Evolutionary conservation across 1,284 basidiomycete species (phyloP).

Genomic region (Meripilus lineatus): DNA sequence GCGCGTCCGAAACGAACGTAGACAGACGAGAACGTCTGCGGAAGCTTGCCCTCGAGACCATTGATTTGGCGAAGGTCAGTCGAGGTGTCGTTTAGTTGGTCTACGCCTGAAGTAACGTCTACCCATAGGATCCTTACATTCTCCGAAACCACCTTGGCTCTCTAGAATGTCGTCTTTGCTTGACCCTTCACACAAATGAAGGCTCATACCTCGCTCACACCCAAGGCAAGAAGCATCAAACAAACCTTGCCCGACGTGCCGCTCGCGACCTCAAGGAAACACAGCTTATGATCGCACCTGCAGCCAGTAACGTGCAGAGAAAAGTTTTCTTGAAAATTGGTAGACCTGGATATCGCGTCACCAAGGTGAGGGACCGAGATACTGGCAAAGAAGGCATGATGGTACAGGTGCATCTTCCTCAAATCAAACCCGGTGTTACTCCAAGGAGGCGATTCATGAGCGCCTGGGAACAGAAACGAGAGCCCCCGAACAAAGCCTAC

Average conservation of each 20-base stretch:
- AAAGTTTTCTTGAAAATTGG: constrained; percentile 99
- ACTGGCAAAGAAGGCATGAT: constrained; percentile 89
- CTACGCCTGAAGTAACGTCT: neutral
- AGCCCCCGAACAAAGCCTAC: constrained; percentile 92
- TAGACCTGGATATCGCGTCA: constrained; percentile 89
- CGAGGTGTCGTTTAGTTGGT: neutral
- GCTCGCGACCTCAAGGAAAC: constrained; percentile 94
- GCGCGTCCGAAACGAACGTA: constrained; percentile 90
- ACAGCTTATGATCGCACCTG: constrained; percentile 78
- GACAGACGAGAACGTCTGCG: constrained; percentile 92
- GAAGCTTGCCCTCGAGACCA: constrained; percentile 94
- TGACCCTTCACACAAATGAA: constrained; percentile 98
- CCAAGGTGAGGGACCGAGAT: constrained; percentile 78
- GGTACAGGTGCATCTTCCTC: constrained; percentile 94
- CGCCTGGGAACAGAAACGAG: constrained; percentile 96
- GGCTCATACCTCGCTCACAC: constrained; percentile 99
- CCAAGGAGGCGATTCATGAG: constrained; percentile 96
- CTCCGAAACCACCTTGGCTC: constrained; percentile 97
- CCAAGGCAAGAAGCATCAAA: constrained; percentile 99
- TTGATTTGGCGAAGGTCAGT: constrained; percentile 87
- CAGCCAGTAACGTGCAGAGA: constrained; percentile 72
- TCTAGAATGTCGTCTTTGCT: constrained; percentile 95
- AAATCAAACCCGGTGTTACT: constrained; percentile 83
- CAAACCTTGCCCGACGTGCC: constrained; percentile 94
- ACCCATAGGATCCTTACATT: constrained; percentile 89